phyloP scores from a whole-genome alignment of 805 yeast genomes.

The Wickerhamomyces xylosicus region DNA sequence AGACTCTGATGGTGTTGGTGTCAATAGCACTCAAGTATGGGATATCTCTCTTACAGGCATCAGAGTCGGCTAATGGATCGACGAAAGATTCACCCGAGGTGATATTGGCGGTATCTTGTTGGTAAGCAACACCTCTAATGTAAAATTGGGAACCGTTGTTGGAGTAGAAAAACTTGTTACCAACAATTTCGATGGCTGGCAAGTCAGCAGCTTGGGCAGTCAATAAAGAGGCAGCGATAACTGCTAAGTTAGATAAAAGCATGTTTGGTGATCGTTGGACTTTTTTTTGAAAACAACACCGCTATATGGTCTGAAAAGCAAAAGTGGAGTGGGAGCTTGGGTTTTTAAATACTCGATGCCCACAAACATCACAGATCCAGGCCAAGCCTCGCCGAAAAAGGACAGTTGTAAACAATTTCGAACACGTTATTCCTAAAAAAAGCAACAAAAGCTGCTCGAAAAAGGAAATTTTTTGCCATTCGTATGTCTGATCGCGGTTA shows the following conservation, averaged over 20 bases:
- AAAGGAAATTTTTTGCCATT: neutral
- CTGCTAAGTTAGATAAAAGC: constrained; percentile 23
- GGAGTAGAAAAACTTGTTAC: constrained; percentile 68
- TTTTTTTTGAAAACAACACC: too few species aligned
- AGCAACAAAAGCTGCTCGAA: neutral
- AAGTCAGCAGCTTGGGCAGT: constrained; percentile 29
- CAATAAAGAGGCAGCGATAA: constrained; percentile 26
- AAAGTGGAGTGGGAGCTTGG: neutral
- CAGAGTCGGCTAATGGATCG: constrained; percentile 63
- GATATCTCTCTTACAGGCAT: constrained; percentile 59
- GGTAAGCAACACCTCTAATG: constrained; percentile 75
- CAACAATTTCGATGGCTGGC: constrained; percentile 62
- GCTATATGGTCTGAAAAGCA: too few species aligned
- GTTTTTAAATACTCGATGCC: neutral
- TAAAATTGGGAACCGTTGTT: constrained; percentile 74
- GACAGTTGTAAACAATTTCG: neutral
- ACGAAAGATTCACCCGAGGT: constrained; percentile 36
- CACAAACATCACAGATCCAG: too few species aligned
- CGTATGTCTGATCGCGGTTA: too few species aligned
- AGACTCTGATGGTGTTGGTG: constrained; percentile 69
- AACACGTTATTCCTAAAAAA: neutral
- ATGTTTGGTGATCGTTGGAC: constrained; percentile 8
- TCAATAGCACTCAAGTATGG: constrained; percentile 53
- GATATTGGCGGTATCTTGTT: constrained; percentile 48
- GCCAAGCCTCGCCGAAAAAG: neutral